Evolutionary conservation across 345 rosid species (phyloP).

Genomic region (Gossypioides kirkii): DNA sequence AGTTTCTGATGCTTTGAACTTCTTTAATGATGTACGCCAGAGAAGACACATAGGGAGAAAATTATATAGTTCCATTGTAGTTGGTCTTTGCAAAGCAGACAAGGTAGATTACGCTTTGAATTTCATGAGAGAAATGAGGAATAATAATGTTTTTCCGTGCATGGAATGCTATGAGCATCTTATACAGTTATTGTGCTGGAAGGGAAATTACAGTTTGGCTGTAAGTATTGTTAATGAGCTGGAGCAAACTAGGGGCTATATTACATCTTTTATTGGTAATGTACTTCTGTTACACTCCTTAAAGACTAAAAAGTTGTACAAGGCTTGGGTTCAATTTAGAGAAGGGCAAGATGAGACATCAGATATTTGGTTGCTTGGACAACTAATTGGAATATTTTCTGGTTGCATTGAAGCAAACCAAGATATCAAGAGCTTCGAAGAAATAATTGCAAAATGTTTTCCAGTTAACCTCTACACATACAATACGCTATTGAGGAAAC

Average conservation of each 20-base stretch:
- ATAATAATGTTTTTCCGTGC: conserved; percentile 39
- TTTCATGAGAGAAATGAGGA: conserved; percentile 43
- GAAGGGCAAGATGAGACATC: conserved; percentile 32
- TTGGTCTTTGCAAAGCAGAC: conserved; percentile 52
- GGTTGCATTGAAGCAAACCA: conserved; percentile 28
- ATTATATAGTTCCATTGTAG: conserved; percentile 42
- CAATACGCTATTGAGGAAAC: conserved; percentile 53
- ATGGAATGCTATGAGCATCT: conserved; percentile 53
- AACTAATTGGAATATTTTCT: conserved; percentile 57
- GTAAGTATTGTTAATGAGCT: conserved; percentile 47
- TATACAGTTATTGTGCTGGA: conserved; percentile 38
- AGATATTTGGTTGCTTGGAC: conserved; percentile 44
- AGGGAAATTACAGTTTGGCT: conserved; percentile 34
- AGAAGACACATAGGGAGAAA: conserved; percentile 28
- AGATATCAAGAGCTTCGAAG: conserved; percentile 41
- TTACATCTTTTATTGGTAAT: conserved; percentile 76
- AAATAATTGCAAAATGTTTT: conserved; percentile 55
- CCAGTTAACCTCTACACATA: conserved; percentile 49
- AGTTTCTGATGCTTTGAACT: conserved; percentile 54
- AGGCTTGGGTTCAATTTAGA: conserved; percentile 51
- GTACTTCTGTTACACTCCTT: conserved; percentile 52
- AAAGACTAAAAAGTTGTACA: conserved; percentile 39
- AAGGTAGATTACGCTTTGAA: conserved; percentile 44
- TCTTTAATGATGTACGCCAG: conserved; percentile 36
- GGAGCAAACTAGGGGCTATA: conserved; percentile 37